phyloP scores from a whole-genome alignment of 176 grass and related monocot species.

The Triticum timopheevii region DNA sequence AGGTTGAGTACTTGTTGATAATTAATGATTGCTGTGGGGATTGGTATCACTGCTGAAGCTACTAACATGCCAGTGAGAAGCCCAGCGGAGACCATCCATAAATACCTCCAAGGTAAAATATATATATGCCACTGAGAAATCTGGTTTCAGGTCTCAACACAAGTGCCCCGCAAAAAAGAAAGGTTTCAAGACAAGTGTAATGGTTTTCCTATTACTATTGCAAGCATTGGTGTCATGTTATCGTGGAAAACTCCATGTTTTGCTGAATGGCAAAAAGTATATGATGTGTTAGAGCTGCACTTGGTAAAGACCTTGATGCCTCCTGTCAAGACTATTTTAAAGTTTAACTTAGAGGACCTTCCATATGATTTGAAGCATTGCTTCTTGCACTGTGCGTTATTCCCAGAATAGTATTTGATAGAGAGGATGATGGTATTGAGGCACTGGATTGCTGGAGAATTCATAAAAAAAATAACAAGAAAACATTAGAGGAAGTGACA shows the following conservation, averaged over 20 bases:
- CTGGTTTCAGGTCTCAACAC: too few relatives aligned
- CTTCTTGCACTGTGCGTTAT: neutral
- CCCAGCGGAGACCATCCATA: neutral
- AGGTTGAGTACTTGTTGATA: too few relatives aligned
- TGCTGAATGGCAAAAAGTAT: neutral
- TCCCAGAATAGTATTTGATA: neutral
- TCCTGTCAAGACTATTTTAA: neutral
- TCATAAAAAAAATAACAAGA: slow-evolving; percentile 20
- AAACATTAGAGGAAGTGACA: slow-evolving; percentile 38
- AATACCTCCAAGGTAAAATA: slow-evolving; percentile 10
- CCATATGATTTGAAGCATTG: neutral
- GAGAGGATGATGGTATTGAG: neutral
- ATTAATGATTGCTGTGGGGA: neutral
- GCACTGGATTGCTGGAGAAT: neutral
- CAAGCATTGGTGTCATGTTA: neutral
- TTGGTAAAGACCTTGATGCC: neutral
- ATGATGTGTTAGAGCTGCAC: neutral
- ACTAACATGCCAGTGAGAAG: neutral
- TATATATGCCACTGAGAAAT: neutral
- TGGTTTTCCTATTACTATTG: neutral
- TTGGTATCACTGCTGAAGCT: neutral
- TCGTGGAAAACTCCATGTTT: neutral
- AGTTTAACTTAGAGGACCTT: neutral
- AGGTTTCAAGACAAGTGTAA: neutral
- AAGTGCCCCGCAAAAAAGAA: too few relatives aligned